Percentiles rank a stretch among this genome's conserved stretches.
Evolutionary conservation across 805 yeast genomes (phyloP).

Genomic region (Monosporozyma unispora): DNA sequence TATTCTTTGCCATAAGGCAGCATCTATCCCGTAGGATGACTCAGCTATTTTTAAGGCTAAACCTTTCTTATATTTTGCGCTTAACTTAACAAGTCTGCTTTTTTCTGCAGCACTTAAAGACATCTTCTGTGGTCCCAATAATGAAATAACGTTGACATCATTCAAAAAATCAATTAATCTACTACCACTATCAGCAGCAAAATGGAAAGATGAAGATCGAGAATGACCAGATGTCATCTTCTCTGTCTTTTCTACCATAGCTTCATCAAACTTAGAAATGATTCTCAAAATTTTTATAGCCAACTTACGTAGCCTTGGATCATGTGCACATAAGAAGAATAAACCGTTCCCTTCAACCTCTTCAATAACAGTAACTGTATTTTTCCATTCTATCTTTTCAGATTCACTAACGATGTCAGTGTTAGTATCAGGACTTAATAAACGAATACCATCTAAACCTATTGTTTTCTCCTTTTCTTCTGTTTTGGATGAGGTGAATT

Average conservation of each 20-base stretch:
- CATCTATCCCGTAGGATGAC: conserved; percentile 88
- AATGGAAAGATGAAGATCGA: conserved; percentile 51
- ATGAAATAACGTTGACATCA: conserved; percentile 53
- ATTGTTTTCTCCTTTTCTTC: conserved; percentile 26
- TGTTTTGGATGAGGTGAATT: conserved; percentile 37
- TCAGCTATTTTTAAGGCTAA: conserved; percentile 73
- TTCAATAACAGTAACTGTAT: conserved; percentile 76
- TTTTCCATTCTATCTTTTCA: conserved; percentile 68
- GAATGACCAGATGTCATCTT: conserved; percentile 31
- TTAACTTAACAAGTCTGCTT: conserved; percentile 56
- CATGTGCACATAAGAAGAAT: conserved; percentile 85
- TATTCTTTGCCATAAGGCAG: conserved; percentile 89
- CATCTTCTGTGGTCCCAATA: conserved; percentile 44
- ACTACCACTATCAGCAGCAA: conserved; percentile 72
- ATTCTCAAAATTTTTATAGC: conserved; percentile 70
- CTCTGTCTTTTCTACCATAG: conserved; percentile 47
- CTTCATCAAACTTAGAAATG: conserved; percentile 82
- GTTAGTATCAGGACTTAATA: conserved; percentile 14
- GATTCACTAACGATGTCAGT: conserved; percentile 27
- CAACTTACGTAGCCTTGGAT: conserved; percentile 58
- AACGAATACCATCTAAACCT: conserved; percentile 26
- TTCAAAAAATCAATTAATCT: conserved; percentile 71
- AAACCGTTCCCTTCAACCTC: conserved; percentile 95
- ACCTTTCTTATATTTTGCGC: conserved; percentile 47
- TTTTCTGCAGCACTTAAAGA: conserved; percentile 67